Conservation (phyloP, 176 grass and related monocot genomes). For the Carex cristatella region DNA sequence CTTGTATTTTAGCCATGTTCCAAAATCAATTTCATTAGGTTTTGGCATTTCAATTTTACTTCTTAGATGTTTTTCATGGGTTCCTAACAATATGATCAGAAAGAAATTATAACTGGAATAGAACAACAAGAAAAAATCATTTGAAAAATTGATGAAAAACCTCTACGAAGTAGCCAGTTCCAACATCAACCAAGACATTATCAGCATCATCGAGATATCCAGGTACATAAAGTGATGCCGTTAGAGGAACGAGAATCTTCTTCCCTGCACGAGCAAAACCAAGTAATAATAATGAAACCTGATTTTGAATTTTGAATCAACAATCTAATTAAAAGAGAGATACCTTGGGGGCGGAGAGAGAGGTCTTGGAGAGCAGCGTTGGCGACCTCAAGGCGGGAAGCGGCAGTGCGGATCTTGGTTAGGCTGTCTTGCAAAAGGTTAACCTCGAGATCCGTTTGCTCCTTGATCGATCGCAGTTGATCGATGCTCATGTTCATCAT, state of each 20-base stretch:
- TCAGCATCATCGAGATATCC: constrained; percentile 76
- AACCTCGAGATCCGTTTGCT: constrained; percentile 92
- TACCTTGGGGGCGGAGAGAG: constrained; percentile 68
- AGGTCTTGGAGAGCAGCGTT: constrained; percentile 67
- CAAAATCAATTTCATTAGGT: not conserved
- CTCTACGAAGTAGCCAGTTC: constrained; percentile 96
- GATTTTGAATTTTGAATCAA: not conserved
- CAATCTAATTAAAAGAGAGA: not conserved
- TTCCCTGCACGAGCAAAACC: constrained; percentile 46
- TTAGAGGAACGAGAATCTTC: constrained; percentile 87
- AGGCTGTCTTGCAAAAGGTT: constrained; percentile 93
- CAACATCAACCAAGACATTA: constrained; percentile 89
- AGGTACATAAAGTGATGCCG: constrained; percentile 87
- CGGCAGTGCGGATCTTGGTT: constrained; percentile 74
- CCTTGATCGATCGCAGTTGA: constrained; percentile 81
- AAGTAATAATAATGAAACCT: not conserved
- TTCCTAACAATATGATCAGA: not conserved
- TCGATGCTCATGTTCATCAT: constrained; percentile 72
- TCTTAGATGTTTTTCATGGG: not conserved
- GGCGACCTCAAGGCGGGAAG: constrained; percentile 68
- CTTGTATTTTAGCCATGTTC: not conserved
- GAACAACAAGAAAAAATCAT: not conserved
- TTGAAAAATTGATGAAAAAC: constrained; percentile 23
- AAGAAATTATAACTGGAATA: not conserved
- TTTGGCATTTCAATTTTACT: not conserved